Base-by-base conservation (phyloP, 164 flowering plant genomes). In the Vitis vinifera region DNA sequence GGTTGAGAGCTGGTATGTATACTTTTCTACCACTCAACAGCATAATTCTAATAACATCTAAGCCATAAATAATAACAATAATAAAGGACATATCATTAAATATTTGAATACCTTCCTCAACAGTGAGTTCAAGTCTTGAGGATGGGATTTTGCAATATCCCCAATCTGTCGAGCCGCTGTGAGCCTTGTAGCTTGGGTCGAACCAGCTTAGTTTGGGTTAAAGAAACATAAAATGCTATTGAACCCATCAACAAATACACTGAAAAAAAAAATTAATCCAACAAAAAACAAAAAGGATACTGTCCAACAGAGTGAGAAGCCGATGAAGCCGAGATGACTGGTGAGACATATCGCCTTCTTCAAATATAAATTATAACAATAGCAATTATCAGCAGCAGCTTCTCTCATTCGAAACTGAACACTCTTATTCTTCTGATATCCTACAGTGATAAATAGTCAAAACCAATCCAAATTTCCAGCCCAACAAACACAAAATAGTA, bases 81-180 rank as follows among this genome's bases (percentile, higher is more conserved):
- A 14, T 47, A 65, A 9, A 31, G 49, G 3, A 17, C 57, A 30
- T 51, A 49, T 9, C 16, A 63, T 9, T 51, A 6, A 12, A 16
- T 12, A 19, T 5, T 15, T 9, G 3, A 23, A 16, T 71, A 92
- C 99, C 97, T 96, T 96, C 71, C 72, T 85, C 55, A 96, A 57
- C 10, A 96, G 83, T 62, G 94, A 83, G 67, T 63, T 84, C 76
- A 96, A 79, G 73, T 96, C 99, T 68, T 89, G 92, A 29, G 98
- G 97, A 79, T 96, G 92, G 12, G 89, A 87, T 69, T 86, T 92
- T 13, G 97, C 93, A 76, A 96, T 88, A 67, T 88, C 99, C 66
- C 99, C 99, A 71, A 96, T 91, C 80, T 96, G 98, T 74, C 93
- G 89, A 44, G 99, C 99, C 3, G 99, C 99, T 10, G 97, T 77